Base-by-base conservation (phyloP, 2,329 filamentous ascomycete species). In the Emergomyces orientalis region DNA sequence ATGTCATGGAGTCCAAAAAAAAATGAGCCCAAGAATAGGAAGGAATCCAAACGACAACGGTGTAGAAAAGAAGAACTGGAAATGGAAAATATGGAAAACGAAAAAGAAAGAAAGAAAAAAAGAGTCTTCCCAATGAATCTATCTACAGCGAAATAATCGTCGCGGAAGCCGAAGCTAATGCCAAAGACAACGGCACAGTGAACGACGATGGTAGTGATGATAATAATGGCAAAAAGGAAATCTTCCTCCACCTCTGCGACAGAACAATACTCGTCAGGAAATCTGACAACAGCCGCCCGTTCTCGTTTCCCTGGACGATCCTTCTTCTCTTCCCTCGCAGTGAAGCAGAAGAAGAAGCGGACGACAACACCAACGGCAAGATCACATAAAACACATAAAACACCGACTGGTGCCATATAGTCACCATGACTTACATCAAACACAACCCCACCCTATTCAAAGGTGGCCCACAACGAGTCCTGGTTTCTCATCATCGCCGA, bases 401-500 rank as follows among this genome's bases (percentile, higher is more conserved):
- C 14, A 47, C 51, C 51, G 30, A 54, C 51, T 34, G 14, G 30
- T n/a, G 17, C 14, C 11, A 6, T 1, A 6, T 11, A 32, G 17
- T 45, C 4, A 8, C 47, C 39, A 30, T 8, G 22, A 59, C 27
- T 13, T 17, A 17, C 14, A 27, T 17, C 39, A 47, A 32, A 30
- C 32, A 17, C 32, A 17, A 17, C 22, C 3, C 13, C 19, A 59
- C 14, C 25, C 37, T 13, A 17, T 17, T 39, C 22, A 43, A 3
- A 11, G 22, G 39, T 19, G 11, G 25, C 17, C 39, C 25, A 47
- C 41, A 59, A 25, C 39, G 37, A 27, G 7, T 47, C 39, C 17
- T 32, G 25, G 30, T 55, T 37, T 34, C 41, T 58, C 39, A 39
- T 75, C 68, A 77, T 73, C 75, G 74, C 67, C 74, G 72, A 69